Percentiles rank a stretch among this genome's conserved stretches.
Evolutionary conservation across 768 basidiomycete genomes (phyloP).

Genomic region (Podaxis sp.): DNA sequence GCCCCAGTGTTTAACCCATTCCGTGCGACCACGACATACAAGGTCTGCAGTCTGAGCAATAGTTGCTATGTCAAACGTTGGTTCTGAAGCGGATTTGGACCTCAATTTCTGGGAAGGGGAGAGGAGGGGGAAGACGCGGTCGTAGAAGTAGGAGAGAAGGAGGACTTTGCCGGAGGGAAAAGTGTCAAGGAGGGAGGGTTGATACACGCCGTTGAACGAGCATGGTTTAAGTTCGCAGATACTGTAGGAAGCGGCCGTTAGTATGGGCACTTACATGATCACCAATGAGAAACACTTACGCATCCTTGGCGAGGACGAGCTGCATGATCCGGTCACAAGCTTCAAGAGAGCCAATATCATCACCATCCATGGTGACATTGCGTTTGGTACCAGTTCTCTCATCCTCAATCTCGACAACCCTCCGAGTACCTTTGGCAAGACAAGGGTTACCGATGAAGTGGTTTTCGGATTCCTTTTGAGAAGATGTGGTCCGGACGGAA

Average conservation of each 20-base stretch:
- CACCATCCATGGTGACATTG: constrained; percentile 86
- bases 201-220: constrained; percentile 97
- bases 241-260: constrained; percentile 32
- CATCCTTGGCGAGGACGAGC: constrained; percentile 92
- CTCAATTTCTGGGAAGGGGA: constrained; percentile 19
- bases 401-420: constrained; percentile 64
- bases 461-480: constrained; percentile 12
- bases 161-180: constrained; percentile 86
- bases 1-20: constrained; percentile 57
- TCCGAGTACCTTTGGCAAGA: constrained; percentile 62
- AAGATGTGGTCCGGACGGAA: constrained; percentile 33
- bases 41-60: constrained; percentile 62
- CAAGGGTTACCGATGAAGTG: constrained; percentile 73
- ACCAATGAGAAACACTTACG: constrained; percentile 49
- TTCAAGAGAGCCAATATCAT: constrained; percentile 79
- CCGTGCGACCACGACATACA: constrained; percentile 69
- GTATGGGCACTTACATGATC: neutral
- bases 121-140: constrained; percentile 83
- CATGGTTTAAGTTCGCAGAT: constrained; percentile 92
- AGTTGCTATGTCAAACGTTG: constrained; percentile 48
- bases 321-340: constrained; percentile 83
- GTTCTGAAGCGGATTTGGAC: constrained; percentile 17
- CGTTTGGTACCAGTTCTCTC: constrained; percentile 35
- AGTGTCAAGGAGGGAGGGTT: constrained; percentile 86
- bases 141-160: constrained; percentile 98